Base-by-base conservation (phyloP, 108 stramenopile species). In the Bacterosira constricta region DNA sequence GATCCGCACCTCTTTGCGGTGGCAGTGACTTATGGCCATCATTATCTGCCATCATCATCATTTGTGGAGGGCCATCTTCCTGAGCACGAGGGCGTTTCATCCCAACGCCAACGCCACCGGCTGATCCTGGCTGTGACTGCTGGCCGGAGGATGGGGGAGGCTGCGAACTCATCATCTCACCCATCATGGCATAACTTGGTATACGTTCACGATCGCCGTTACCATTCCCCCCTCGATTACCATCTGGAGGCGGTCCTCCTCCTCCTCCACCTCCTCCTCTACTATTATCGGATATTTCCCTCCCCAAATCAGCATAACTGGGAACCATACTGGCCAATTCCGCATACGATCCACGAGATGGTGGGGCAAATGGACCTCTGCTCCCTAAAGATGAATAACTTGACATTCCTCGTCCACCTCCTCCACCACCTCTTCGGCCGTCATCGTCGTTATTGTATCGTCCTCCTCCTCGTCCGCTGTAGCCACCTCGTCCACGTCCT, bases 301-400 rank as follows among this genome's bases (percentile, higher is more conserved):
- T 58, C n/a, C 69, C 69, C 69, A 70, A 60, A 50, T 38, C 39
- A 10, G 69, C 46, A 38, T 70, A 70, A 23, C 69, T 66, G 52
- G 41, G 11, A 0, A 13, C 31, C 31, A 32, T 5, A 18, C 35
- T 54, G 11, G 53, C 53, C 53, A 54, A 15, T n/a, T 54, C 53
- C 12, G 53, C 53, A 34, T 54, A 54, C 12, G 53, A 54, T 54
- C 53, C 53, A 15, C 41, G 3, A 18, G 44, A 7, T 45, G 44
- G 44, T 45, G 44, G 44, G 44, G 3, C 15, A 18, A 18, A 45
- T 15, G 44, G 46, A 23, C 46, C 66, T 67, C 54, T 27, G 32
- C 65, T 27, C 35, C 65, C 26, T 25, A 67, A 23, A 18, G 46
- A 47, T 4, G 46, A 18, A 23, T 47, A 47, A 6, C 12, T 18